Base-by-base conservation (phyloP, 2,329 filamentous ascomycete genomes). In the Uncinocarpus reesii region DNA sequence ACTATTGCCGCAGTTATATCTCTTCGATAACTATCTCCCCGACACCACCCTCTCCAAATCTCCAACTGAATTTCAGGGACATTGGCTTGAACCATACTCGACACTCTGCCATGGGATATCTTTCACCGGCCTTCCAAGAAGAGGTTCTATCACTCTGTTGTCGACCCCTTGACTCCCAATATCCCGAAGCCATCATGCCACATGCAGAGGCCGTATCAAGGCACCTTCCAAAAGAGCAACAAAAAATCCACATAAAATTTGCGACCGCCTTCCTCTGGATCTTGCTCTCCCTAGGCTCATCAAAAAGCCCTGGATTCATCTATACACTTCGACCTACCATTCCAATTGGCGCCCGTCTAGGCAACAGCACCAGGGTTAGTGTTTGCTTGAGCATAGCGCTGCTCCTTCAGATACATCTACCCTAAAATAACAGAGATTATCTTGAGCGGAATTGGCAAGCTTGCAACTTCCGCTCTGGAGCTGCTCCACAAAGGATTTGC, bases 1-100 rank as follows among this genome's bases (percentile, higher is more conserved):
- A 90, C 92, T 50, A 90, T 98, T 66, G 92, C 92, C 46, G 92
- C 92, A 20, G 83, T 92, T 24, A 93, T 96, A 50, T 95, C 92
- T 23, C 77, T 98, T 21, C 84, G 92, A 58, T 96, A 92, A n/a
- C 37, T 98, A 96, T 65, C 84, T 98, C 42, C 87, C 94, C 60
- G 90, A 96, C 63, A 95, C 88, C 13, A 86, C 90, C 13, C 79
- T 95, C 41, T 93, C 88, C 54, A 95, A 95, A 69, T 93, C 88
- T 34, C 43, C 84, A 85, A 2, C 74, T 98, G 48, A 83, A 83
- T 59, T 96, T 98, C 65, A 83, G 88, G 52, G 92, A 98, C 64
- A 88, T 96, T 57, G 81, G 84, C 56, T 76, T 98, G 56, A 75
- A 84, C 48, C 88, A 98, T 66, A 87, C 84, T 0, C 98, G 92